phyloP scores from a whole-genome alignment of 106 monocot genomes.

The Allium fistulosum region DNA sequence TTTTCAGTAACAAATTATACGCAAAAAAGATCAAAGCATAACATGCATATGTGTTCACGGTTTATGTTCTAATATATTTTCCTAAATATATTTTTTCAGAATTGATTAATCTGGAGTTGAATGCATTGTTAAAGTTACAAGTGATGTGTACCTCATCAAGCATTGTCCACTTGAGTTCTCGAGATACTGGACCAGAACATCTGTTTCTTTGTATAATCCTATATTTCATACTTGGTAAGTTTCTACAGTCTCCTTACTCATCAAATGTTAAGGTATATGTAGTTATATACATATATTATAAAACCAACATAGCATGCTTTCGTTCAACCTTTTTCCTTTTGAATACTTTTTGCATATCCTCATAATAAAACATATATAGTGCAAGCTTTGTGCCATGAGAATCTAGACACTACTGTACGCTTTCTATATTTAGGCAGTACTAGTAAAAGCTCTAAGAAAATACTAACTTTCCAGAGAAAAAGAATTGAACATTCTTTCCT shows the following conservation, averaged over 20 bases:
- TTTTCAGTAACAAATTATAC: too few relatives aligned
- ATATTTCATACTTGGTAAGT: constrained; percentile 12
- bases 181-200: constrained; percentile 8
- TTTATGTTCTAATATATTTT: too few relatives aligned
- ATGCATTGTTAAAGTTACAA: too few relatives aligned
- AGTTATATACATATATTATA: neutral
- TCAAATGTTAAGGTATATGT: too few relatives aligned
- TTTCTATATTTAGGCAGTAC: constrained; percentile 14
- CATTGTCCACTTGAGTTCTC: constrained; percentile 5
- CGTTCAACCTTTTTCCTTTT: too few relatives aligned
- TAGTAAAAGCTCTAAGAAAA: constrained; percentile 12
- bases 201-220: constrained; percentile 12
- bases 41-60: too few relatives aligned
- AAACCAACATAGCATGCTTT: neutral
- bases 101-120: too few relatives aligned
- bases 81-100: too few relatives aligned
- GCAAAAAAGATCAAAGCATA: too few relatives aligned
- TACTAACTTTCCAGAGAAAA: constrained; percentile 6
- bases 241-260: neutral
- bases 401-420: neutral
- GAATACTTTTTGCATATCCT: too few relatives aligned
- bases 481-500: constrained; percentile 6
- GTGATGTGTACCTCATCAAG: constrained; percentile 36
- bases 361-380: neutral
- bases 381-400: constrained; percentile 2